Evolutionary conservation across 1,284 basidiomycete species (phyloP), one percentile per base, ranked within the genome.

Genomic region (Ganoderma meredithae): DNA sequence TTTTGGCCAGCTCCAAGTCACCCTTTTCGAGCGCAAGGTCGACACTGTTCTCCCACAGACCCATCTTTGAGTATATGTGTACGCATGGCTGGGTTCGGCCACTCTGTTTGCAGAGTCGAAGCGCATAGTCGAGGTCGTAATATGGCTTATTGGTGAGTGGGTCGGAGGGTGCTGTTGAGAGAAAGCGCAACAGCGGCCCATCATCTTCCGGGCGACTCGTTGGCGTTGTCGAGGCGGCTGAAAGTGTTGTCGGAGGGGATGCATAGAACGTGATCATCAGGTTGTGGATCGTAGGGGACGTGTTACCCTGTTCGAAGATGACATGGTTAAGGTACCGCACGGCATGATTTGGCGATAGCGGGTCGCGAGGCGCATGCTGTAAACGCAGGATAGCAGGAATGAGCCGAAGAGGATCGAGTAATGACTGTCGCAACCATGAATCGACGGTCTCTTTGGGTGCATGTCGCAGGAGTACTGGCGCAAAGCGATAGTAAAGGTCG

Each of bases 11-110:
- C 73, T 98, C 96, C 64, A 98, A 79, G 76, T 99, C 96, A 12
- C 95, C 96, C 78, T 95, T 95, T 78, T 95, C 90, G 49, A 99
- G 84, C 0, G 98, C 98, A 44, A 99, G 85, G 79, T 99, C 96
- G 25, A 99, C 97, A 69, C 95, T 96, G 74, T 94, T 95, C 82
- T 99, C 98, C 84, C 93, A 98, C 62, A 99, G 82, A 0, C 95
- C 96, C 96, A 99, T 97, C 83, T 98, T 96, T 10, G 95, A 94
- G 81, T 99, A 99, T 67, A 99, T 97, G 75, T 96, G 93, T 53
- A 99, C 96, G 78, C 97, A 99, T 1, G 97, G 90, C 75, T 97
- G 95, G 39, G 90, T 94, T 60, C 94, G 86, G 6, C 90, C 89
- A 53, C 92, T 86, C 71, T 90, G 88, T 76, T 95, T 95, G 83